Base-by-base conservation (phyloP, 768 basidiomycete genomes). In the Cystobasidium ongulense region DNA sequence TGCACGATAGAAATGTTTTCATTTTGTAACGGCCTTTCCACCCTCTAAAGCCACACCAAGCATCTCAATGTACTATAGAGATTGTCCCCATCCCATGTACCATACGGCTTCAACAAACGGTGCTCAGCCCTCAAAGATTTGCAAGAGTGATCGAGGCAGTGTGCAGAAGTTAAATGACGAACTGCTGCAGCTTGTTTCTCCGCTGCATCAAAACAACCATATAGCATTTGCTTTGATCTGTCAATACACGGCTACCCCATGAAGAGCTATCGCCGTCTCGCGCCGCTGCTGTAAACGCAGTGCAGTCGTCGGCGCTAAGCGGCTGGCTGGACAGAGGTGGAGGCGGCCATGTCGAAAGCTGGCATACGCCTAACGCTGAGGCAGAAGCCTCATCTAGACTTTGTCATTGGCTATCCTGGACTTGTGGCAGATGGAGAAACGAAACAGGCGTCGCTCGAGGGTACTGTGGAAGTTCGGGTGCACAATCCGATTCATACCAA, bases 311-410 rank as follows among this genome's bases (percentile, higher is more conserved):
- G 15, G 18, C 15, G 46, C 46, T n/a, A 50, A 50, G 46, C 46
- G 15, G 8, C 46, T 39, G 39, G 8, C 17, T 17, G 39, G 17
- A 63, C 8, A 4, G 33, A 35, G 62, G 36, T 4, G n/a, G 11
- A 4, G 21, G 38, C 36, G 29, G 31, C 27, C 38, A 67, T 67
- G 65, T 33, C 31, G 25, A 59, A 41, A 31, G 23, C 65, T 10
- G 41, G 15, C 25, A 11, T 71, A n/a, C 31, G 33, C 7, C 68
- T 71, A 53, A 71, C 68, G 33, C 33, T 71, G 35, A 8, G 68
- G 31, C 68, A 71, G 54, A 52, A 31, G 25, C 68, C 68, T 21
- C 68, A 71, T 29, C 68, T 36, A 13, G 68, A 59, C 68, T 71
- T 33, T 53, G 65, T 67, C 31, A 46, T 35, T 35, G 39, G 46